A percentile compares a stretch with the other conserved stretches of the same genome.
phyloP scores from a whole-genome alignment of 345 rosid species.

The Citrus hindsii region DNA sequence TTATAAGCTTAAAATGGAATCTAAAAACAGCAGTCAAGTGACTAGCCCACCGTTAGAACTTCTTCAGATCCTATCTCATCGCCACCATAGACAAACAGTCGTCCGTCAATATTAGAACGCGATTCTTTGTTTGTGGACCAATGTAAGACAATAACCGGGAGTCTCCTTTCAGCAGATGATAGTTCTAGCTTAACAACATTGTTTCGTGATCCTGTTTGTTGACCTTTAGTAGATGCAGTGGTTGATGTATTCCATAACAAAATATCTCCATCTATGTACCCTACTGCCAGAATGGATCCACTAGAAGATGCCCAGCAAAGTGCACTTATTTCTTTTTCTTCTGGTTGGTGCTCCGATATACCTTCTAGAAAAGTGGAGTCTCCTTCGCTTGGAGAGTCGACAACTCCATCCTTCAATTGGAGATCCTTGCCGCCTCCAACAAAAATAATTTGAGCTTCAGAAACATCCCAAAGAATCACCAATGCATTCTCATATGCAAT shows the following conservation, averaged over 20 bases:
- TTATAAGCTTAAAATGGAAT: neutral
- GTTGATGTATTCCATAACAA: slow-evolving; percentile 59
- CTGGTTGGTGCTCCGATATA: slow-evolving; percentile 22
- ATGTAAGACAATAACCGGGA: slow-evolving; percentile 64
- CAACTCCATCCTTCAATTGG: slow-evolving; percentile 42
- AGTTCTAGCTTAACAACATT: slow-evolving; percentile 56
- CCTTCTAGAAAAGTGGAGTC: slow-evolving; percentile 24
- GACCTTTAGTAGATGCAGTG: slow-evolving; percentile 27
- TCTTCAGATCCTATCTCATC: slow-evolving; percentile 75
- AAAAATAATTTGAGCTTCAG: slow-evolving; percentile 41
- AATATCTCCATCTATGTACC: slow-evolving; percentile 71
- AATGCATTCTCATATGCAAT: slow-evolving; percentile 64
- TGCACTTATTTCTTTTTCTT: slow-evolving; percentile 66
- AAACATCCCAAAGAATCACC: slow-evolving; percentile 64
- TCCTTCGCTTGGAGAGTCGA: slow-evolving; percentile 18
- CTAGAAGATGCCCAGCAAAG: slow-evolving; percentile 70
- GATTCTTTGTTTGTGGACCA: slow-evolving; percentile 50
- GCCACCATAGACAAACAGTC: slow-evolving; percentile 65
- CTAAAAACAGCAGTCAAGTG: slow-evolving; percentile 2
- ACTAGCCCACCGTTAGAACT: slow-evolving; percentile 50
- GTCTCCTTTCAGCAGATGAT: slow-evolving; percentile 57
- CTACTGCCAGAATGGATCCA: slow-evolving; percentile 67
- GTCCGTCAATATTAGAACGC: slow-evolving; percentile 38
- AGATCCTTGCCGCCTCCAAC: slow-evolving; percentile 68
- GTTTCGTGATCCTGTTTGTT: slow-evolving; percentile 29